Percentiles rank a stretch among this genome's conserved stretches.
Conservation (phyloP, 306 rosid genomes). For the Cucurbita maxima region DNA sequence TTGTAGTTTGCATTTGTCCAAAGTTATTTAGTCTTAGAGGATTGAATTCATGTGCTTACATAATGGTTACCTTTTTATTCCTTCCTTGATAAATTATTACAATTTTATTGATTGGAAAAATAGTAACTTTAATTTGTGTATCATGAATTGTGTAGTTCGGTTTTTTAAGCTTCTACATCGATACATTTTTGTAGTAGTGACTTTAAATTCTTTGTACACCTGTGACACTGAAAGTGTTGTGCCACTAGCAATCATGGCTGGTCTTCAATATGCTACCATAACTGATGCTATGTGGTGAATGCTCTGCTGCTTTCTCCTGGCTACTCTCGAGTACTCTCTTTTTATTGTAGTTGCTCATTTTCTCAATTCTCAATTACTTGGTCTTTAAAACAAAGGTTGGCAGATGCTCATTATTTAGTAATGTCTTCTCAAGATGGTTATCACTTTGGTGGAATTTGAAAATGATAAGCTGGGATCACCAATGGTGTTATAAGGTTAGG, state of each 20-base stretch:
- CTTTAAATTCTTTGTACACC: conserved; percentile 73
- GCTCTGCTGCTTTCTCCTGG: not conserved
- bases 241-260: conserved; percentile 68
- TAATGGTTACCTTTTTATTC: not conserved
- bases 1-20: conserved; percentile 79
- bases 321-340: not conserved
- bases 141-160: conserved; percentile 38
- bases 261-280: conserved; percentile 89
- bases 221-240: conserved; percentile 67
- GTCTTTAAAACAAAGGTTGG: conserved; percentile 39
- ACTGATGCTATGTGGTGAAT: conserved; percentile 80
- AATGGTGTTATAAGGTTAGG: conserved; percentile 29
- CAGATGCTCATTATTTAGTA: conserved; percentile 67
- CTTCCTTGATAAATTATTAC: not conserved
- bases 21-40: conserved; percentile 47
- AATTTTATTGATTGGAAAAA: not conserved
- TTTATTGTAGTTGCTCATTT: not conserved
- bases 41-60: conserved; percentile 38
- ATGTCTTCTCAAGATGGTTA: conserved; percentile 89
- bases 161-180: conserved; percentile 84
- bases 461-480: conserved; percentile 64
- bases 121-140: not conserved
- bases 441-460: conserved; percentile 73
- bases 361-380: conserved; percentile 9
- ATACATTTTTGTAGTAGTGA: conserved; percentile 67